phyloP scores from a whole-genome alignment of 257 asterid species.

The Solanum piurae region DNA sequence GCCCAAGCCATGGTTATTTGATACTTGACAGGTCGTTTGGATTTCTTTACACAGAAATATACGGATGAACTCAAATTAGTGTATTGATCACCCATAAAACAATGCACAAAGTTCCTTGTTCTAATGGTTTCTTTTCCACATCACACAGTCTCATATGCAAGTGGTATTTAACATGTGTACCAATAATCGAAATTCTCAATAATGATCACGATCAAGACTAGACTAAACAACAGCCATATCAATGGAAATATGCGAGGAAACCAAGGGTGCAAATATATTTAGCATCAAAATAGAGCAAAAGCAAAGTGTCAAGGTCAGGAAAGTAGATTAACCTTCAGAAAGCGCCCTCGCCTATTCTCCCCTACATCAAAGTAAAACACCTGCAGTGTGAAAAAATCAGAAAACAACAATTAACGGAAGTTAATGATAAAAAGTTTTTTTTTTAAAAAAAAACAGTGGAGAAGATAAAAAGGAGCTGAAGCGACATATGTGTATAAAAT shows the following conservation, averaged over 20 bases:
- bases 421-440: neutral
- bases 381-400: conserved; percentile 20
- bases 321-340: conserved; percentile 61
- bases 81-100: neutral
- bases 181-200: neutral
- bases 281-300: neutral
- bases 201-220: neutral
- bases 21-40: neutral
- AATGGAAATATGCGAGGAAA: neutral
- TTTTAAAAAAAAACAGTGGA: neutral
- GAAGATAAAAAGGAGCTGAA: neutral
- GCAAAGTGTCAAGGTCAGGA: neutral
- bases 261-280: neutral
- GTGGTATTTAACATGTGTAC: neutral
- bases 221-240: neutral
- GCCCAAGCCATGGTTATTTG: neutral
- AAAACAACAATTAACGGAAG: neutral
- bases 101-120: neutral
- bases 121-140: neutral
- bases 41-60: neutral
- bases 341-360: conserved; percentile 95
- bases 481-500: neutral
- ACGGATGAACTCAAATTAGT: neutral
- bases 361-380: conserved; percentile 92
- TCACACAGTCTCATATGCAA: neutral